These are phyloP conservation scores for Lipomyces chichibuensis DNA, from an alignment of 805 yeast species.

Conservation along the genomic window DNA sequence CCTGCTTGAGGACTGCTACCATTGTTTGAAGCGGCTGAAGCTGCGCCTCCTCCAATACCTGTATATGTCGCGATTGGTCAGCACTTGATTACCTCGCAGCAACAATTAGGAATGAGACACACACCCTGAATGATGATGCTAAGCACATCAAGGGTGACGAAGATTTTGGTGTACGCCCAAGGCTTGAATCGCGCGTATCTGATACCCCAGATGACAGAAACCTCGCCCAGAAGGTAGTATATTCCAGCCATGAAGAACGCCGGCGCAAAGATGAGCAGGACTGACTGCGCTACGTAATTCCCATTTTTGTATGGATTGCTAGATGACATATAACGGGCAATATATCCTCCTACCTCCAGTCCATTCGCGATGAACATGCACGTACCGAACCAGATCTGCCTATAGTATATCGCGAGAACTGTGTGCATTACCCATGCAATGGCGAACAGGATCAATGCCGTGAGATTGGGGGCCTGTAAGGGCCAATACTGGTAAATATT, in stretches of 20 bases:
- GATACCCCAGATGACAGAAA: slow-evolving; percentile 63
- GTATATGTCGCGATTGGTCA: background rate
- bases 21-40: slow-evolving; percentile 52
- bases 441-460: slow-evolving; percentile 60
- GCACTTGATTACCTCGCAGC: background rate
- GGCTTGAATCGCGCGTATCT: slow-evolving; percentile 55
- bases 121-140: slow-evolving; percentile 61
- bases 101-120: background rate
- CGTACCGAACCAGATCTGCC: slow-evolving; percentile 67
- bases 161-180: slow-evolving; percentile 62
- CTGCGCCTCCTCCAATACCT: slow-evolving; percentile 67
- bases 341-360: slow-evolving; percentile 66
- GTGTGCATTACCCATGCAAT: slow-evolving; percentile 51
- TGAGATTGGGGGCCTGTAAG: slow-evolving; percentile 58
- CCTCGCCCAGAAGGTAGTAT: slow-evolving; percentile 69
- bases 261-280: slow-evolving; percentile 75
- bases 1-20: slow-evolving; percentile 49
- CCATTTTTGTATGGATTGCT: slow-evolving; percentile 41
- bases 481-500: slow-evolving; percentile 46
- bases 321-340: slow-evolving; percentile 58
- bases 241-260: slow-evolving; percentile 84
- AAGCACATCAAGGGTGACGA: slow-evolving; percentile 65
- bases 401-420: slow-evolving; percentile 49
- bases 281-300: slow-evolving; percentile 64
- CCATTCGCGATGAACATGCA: slow-evolving; percentile 59